Base-by-base conservation (phyloP, 2,329 filamentous ascomycete species). In the Penicillium sp. region DNA sequence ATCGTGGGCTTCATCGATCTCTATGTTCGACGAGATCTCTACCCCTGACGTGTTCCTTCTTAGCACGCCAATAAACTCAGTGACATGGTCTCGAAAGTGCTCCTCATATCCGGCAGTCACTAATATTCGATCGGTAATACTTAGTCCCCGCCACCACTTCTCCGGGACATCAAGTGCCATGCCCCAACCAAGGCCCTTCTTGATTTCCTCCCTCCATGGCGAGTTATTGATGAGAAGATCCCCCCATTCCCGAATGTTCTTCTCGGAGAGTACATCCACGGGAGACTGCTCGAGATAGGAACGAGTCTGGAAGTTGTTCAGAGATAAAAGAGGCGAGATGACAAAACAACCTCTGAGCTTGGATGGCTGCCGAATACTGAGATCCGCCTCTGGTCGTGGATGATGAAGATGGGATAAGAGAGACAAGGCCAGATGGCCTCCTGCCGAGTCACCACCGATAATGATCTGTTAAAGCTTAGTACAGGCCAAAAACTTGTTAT, bases 141-240 rank as follows among this genome's bases (percentile, higher is more conserved):
- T 33, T 2, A 66, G 21, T 14, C 38, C 24, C 1, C 61, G 47
- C 62, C 63, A 66, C 63, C 63, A 66, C 4, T 21, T 49, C 23
- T 65, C 61, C 2, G 60, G 53, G 5, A 64, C 64, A 52, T 65
- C 63, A 0, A 66, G 58, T 4, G 64, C 63, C 62, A 66, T 63
- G 4, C 63, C 64, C 64, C 63, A 65, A 30, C 59, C 64, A 3
- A 61, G 45, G 0, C 61, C 62, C 3, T 40, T 45, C 2, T 50
- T 43, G 18, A 64, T 61, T n/a, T 66, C 63, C 12, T 61, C 43
- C 4, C 61, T 21, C 63, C 63, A 66, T 14, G 63, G 60, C 18
- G 63, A 63, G 18, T 56, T 30, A 1, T 57, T 8, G 7, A 62
- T 48, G 18, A 66, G 60, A 18, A 56, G 50, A 3, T 45, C 5